Evolutionary conservation across 2,329 filamentous ascomycete species (phyloP).

Genomic region (Coniochaeta sp.): DNA sequence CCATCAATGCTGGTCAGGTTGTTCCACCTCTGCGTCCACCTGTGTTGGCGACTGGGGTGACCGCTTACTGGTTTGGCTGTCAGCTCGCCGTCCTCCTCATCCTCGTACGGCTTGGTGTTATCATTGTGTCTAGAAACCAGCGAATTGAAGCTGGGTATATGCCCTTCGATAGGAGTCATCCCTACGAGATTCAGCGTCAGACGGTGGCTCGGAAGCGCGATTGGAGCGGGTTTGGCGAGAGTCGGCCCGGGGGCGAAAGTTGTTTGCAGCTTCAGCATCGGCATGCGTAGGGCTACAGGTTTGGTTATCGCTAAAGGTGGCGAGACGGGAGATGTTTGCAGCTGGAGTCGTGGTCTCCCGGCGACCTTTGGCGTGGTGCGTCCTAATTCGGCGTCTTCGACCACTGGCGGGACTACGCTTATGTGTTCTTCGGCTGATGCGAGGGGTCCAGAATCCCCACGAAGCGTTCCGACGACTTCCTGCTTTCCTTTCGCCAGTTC

Average conservation of each 20-base stretch:
- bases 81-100: conserved; percentile 12
- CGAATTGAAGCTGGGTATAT: not conserved
- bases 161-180: not conserved
- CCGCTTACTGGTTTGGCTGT: conserved; percentile 15
- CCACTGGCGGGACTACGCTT: not conserved
- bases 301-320: conserved; percentile 1
- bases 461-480: not conserved
- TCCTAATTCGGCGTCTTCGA: not conserved
- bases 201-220: not conserved
- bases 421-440: not conserved
- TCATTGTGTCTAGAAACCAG: not conserved
- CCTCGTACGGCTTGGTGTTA: not conserved
- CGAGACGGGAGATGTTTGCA: not conserved
- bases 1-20: conserved; percentile 1
- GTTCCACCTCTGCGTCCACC: conserved; percentile 1
- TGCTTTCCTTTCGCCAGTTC: not conserved
- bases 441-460: not conserved
- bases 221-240: not conserved
- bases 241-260: not conserved
- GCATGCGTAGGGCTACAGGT: conserved; percentile 3
- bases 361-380: not conserved
- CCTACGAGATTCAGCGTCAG: not conserved
- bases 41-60: not conserved
- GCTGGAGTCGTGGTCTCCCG: not conserved
- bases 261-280: conserved; percentile 10